These are phyloP conservation scores for Trametes cingulata DNA, from an alignment of 768 basidiomycete species.

Conservation along the genomic window DNA sequence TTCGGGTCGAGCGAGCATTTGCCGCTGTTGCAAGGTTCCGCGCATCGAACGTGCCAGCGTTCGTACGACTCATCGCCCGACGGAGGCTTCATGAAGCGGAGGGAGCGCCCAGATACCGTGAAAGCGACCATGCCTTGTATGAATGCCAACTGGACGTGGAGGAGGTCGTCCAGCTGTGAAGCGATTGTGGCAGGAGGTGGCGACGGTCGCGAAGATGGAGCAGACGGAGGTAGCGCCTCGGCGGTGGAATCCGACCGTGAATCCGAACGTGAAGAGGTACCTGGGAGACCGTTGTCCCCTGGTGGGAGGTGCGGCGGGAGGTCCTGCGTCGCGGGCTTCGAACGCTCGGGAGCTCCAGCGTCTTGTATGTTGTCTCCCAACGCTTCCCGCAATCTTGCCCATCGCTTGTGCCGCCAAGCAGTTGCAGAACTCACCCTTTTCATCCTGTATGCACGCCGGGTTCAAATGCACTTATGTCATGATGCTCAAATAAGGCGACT, in stretches of 20 bases:
- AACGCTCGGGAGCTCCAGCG: no score
- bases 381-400: neutral
- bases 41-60: neutral
- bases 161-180: neutral
- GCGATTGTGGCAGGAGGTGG: neutral
- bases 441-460: neutral
- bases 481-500: no score
- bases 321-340: neutral
- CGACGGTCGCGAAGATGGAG: no score
- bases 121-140: neutral
- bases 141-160: neutral
- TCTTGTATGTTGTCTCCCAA: no score
- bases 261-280: no score
- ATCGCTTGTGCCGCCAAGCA: neutral
- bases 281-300: no score
- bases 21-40: neutral
- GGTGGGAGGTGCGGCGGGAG: neutral
- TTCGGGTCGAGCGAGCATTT: neutral
- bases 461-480: neutral
- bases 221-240: no score
- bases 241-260: no score
- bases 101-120: neutral
- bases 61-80: neutral
- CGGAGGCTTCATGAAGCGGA: neutral
- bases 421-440: neutral